Percentiles rank a stretch among this genome's conserved stretches.
Evolutionary conservation across 1,139 yeast genomes (phyloP).

Genomic region (Keqinozyma sinolaborantium): DNA sequence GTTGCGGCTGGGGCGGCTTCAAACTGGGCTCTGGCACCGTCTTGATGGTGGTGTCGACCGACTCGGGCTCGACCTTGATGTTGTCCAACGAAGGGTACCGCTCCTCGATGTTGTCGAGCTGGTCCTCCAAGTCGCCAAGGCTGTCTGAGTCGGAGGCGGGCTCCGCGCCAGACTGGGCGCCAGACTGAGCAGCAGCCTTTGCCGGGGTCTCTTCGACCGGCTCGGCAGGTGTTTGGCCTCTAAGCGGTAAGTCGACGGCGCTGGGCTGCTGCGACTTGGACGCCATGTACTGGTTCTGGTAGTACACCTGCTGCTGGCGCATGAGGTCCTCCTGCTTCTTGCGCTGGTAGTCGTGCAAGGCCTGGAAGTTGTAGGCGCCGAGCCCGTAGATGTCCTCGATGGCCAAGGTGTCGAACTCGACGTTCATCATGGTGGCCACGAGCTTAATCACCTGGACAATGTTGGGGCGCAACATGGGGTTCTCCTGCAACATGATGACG

Average conservation of each 20-base stretch:
- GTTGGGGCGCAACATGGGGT: constrained; percentile 81
- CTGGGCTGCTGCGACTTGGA: constrained; percentile 7
- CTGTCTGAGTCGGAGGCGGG: constrained; percentile 11
- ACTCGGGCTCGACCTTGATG: constrained; percentile 16
- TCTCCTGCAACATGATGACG: constrained; percentile 74
- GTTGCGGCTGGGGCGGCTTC: not conserved
- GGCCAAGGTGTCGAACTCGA: constrained; percentile 22
- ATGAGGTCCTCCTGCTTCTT: constrained; percentile 34
- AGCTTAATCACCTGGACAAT: constrained; percentile 61
- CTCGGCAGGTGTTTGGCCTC: not conserved
- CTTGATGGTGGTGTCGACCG: not conserved
- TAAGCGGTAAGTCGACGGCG: not conserved
- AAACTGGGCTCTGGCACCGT: not conserved
- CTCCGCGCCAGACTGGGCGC: constrained; percentile 4
- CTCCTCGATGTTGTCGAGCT: constrained; percentile 39
- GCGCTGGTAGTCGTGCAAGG: constrained; percentile 42
- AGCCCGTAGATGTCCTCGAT: constrained; percentile 36
- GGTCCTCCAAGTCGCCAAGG: constrained; percentile 25
- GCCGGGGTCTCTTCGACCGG: not conserved
- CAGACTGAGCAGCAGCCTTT: not conserved
- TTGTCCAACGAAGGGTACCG: constrained; percentile 43
- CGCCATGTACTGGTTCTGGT: constrained; percentile 23
- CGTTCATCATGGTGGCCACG: constrained; percentile 28
- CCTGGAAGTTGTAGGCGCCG: constrained; percentile 44
- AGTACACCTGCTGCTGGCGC: constrained; percentile 34